Evolutionary conservation across 805 yeast genomes (phyloP).

Genomic region (Barnettozyma siamensis): DNA sequence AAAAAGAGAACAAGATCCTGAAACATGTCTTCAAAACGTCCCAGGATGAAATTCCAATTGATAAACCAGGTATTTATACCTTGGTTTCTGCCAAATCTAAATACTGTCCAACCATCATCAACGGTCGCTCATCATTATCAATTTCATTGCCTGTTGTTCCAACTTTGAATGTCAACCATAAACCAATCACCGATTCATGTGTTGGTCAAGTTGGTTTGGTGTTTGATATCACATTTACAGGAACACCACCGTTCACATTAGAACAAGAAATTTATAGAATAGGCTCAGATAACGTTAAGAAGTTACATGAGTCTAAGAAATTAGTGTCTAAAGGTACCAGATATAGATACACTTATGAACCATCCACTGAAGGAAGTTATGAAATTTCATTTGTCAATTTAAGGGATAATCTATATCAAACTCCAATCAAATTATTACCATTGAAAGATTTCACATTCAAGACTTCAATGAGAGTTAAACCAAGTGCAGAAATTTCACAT

Average conservation of each 20-base stretch:
- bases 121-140: slow-evolving; percentile 47
- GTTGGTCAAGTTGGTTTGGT: slow-evolving; percentile 86
- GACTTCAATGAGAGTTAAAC: slow-evolving; percentile 68
- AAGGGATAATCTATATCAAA: slow-evolving; percentile 57
- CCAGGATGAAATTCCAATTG: slow-evolving; percentile 33
- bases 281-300: slow-evolving; percentile 28
- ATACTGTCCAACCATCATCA: slow-evolving; percentile 61
- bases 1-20: slow-evolving; percentile 16
- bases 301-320: slow-evolving; percentile 31
- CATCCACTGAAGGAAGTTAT: slow-evolving; percentile 76
- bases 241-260: slow-evolving; percentile 78
- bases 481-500: slow-evolving; percentile 37
- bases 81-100: slow-evolving; percentile 50
- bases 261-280: slow-evolving; percentile 55
- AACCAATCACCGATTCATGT: slow-evolving; percentile 73
- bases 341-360: slow-evolving; percentile 61
- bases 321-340: slow-evolving; percentile 38
- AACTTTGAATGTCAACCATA: slow-evolving; percentile 33
- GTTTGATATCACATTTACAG: slow-evolving; percentile 62
- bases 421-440: slow-evolving; percentile 31
- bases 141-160: slow-evolving; percentile 59
- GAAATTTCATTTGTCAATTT: slow-evolving; percentile 63
- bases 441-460: slow-evolving; percentile 45
- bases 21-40: slow-evolving; percentile 24
- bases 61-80: slow-evolving; percentile 61